A percentile compares a stretch with the other conserved stretches of the same genome.
These are phyloP conservation scores for Russula griseocarnosa DNA, from an alignment of 768 basidiomycete genomes.

Conservation along the genomic window DNA sequence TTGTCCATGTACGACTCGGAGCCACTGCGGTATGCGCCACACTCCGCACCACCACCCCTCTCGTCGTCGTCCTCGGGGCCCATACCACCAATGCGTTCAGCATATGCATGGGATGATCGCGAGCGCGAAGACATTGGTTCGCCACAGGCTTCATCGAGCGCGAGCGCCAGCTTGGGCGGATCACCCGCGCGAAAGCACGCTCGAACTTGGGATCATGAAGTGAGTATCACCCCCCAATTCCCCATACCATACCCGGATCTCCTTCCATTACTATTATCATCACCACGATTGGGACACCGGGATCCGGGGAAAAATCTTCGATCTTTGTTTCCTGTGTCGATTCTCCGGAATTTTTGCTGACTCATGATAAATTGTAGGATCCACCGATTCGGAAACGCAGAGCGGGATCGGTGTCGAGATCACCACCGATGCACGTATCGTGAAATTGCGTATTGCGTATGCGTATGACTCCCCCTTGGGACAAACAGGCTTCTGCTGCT, in stretches of 20 bases:
- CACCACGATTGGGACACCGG: not conserved
- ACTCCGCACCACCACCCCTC: slow-evolving; percentile 6
- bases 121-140: slow-evolving; percentile 24
- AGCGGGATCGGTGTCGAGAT: slow-evolving; percentile 17
- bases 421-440: slow-evolving; percentile 17
- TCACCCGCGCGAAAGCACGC: slow-evolving; percentile 27
- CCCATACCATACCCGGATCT: not conserved
- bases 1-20: slow-evolving; percentile 19
- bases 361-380: not conserved
- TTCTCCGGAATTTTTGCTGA: not conserved
- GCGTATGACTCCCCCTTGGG: not conserved
- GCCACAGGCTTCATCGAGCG: slow-evolving; percentile 25
- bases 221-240: slow-evolving; percentile 2
- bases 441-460: not conserved
- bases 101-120: slow-evolving; percentile 27
- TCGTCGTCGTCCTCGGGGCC: not conserved
- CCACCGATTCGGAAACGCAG: slow-evolving; percentile 22
- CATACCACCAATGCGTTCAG: slow-evolving; percentile 21
- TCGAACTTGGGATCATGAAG: slow-evolving; percentile 26
- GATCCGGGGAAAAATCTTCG: not conserved
- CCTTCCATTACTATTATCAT: not conserved
- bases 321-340: not conserved
- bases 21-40: slow-evolving; percentile 18
- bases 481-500: not conserved
- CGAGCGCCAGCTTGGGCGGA: slow-evolving; percentile 19